phyloP scores from a whole-genome alignment of 148 eudicot genomes.

The Rhododendron vialii region DNA sequence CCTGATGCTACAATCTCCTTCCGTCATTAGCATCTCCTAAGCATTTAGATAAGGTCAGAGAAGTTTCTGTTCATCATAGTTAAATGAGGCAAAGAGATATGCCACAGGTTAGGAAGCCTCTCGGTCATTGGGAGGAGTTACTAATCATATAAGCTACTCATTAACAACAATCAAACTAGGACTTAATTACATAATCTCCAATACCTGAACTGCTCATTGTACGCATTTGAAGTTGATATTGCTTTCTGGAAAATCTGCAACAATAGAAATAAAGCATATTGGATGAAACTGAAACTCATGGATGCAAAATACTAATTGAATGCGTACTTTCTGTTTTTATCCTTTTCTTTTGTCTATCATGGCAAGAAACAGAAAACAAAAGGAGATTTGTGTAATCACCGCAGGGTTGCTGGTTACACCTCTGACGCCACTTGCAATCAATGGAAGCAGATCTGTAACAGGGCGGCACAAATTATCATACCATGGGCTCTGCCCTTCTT shows the following conservation, averaged over 20 bases:
- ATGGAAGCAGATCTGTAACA: slow-evolving; percentile 85
- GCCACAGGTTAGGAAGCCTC: not conserved
- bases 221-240: slow-evolving; percentile 89
- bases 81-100: not conserved
- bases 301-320: not conserved
- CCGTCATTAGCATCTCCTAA: not conserved
- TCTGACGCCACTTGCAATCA: slow-evolving; percentile 75
- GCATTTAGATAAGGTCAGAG: not conserved
- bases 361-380: not conserved
- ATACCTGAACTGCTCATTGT: slow-evolving; percentile 90
- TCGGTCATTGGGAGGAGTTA: not conserved
- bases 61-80: not conserved
- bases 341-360: not conserved
- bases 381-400: slow-evolving; percentile 27
- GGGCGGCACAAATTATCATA: slow-evolving; percentile 95
- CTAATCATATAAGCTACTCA: not conserved
- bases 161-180: not conserved
- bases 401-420: slow-evolving; percentile 99
- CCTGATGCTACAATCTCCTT: not conserved
- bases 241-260: slow-evolving; percentile 98
- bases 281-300: not conserved
- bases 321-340: not conserved
- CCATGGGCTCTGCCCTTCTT: slow-evolving; percentile 97
- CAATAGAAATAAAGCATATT: slow-evolving; percentile 1
- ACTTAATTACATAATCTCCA: not conserved